Percentiles rank a stretch among this genome's conserved stretches.
These are phyloP conservation scores for Atractiella rhizophila DNA, from an alignment of 768 basidiomycete species.

Conservation along the genomic window DNA sequence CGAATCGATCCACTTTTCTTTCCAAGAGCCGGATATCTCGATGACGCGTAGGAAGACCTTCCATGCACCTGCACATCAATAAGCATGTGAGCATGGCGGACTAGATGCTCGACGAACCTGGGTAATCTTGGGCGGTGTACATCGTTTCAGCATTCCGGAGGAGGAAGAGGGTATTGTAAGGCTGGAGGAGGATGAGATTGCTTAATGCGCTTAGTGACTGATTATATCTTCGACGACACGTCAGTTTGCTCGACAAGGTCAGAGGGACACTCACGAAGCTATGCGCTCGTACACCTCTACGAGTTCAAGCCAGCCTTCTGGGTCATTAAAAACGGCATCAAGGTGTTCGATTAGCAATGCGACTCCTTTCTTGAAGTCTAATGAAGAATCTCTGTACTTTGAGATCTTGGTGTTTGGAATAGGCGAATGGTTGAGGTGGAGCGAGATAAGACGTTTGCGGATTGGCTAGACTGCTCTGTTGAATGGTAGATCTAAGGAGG, in stretches of 20 bases:
- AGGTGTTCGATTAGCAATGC: constrained; percentile 45
- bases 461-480: constrained; percentile 26
- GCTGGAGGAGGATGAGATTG: constrained; percentile 54
- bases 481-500: neutral
- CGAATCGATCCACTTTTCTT: no score
- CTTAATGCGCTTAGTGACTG: constrained; percentile 47
- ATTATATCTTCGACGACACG: constrained; percentile 32
- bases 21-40: constrained; percentile 34
- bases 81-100: no score
- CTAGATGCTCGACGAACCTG: no score
- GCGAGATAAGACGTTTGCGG: constrained; percentile 60
- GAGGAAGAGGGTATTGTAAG: constrained; percentile 61
- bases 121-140: constrained; percentile 48
- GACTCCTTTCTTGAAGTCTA: constrained; percentile 39
- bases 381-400: constrained; percentile 25
- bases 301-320: constrained; percentile 68
- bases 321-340: constrained; percentile 68
- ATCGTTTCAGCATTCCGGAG: constrained; percentile 73
- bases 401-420: neutral
- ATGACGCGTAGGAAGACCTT: constrained; percentile 53
- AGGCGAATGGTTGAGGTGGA: constrained; percentile 32
- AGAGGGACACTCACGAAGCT: constrained; percentile 34
- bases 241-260: neutral
- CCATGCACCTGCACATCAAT: constrained; percentile 46
- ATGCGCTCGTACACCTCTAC: constrained; percentile 51